Evolutionary conservation across 1,284 basidiomycete genomes (phyloP).

Genomic region (Apiotrichum mycotoxinovorans): DNA sequence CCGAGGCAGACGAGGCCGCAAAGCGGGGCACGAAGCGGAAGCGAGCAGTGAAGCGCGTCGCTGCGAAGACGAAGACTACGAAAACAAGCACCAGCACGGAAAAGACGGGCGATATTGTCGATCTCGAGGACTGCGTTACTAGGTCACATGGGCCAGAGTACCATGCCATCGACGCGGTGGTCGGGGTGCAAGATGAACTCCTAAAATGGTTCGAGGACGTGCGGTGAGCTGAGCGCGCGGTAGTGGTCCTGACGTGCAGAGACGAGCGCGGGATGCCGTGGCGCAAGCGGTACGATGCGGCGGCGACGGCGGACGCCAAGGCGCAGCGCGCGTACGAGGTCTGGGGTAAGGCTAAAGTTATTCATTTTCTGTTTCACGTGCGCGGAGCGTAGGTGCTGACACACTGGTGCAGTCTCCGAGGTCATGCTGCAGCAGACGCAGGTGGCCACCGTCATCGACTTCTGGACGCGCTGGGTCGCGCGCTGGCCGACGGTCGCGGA

Average conservation of each 20-base stretch:
- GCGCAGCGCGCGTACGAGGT: constrained; percentile 51
- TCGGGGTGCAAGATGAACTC: constrained; percentile 27
- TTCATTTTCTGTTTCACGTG: background rate
- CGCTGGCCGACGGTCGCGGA: constrained; percentile 77
- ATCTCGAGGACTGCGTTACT: constrained; percentile 18
- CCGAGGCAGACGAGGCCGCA: background rate
- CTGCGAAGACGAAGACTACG: background rate
- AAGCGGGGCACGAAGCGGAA: constrained; percentile 8
- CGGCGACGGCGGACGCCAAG: constrained; percentile 32
- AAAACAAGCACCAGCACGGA: background rate
- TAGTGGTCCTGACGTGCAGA: constrained; percentile 19
- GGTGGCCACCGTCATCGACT: constrained; percentile 76
- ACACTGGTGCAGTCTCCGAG: constrained; percentile 79
- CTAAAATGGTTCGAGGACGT: constrained; percentile 47
- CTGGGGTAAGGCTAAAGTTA: constrained; percentile 10
- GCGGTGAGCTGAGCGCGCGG: too few relatives aligned
- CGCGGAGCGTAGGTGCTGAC: background rate
- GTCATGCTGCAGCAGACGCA: constrained; percentile 98
- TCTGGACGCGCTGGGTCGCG: constrained; percentile 79
- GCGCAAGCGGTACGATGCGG: constrained; percentile 40
- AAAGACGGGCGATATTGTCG: background rate
- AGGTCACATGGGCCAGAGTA: constrained; percentile 33
- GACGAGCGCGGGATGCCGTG: constrained; percentile 50
- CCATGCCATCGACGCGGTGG: constrained; percentile 28
- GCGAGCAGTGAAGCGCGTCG: background rate